Percentiles rank a stretch among this genome's conserved stretches.
These are phyloP conservation scores for Laguncularia racemosa DNA, from an alignment of 345 rosid genomes.

Conservation along the genomic window DNA sequence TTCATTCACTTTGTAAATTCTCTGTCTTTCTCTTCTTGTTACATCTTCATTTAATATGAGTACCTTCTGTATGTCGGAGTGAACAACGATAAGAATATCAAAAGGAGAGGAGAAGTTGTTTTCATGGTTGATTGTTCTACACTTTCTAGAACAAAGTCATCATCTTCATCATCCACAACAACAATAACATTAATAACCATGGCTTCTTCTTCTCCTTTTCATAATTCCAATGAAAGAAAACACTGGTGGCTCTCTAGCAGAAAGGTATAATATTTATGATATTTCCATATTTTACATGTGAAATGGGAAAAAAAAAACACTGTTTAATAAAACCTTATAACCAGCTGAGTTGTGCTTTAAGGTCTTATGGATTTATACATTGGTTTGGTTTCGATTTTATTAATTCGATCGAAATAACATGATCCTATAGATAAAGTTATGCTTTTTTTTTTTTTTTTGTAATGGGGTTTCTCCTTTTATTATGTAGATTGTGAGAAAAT, in stretches of 20 bases:
- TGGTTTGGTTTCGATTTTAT: no score
- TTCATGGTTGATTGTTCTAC: slow-evolving; percentile 14
- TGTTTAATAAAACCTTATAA: no score
- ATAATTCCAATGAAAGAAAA: slow-evolving; percentile 35
- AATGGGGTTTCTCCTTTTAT: no score
- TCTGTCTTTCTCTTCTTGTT: slow-evolving; percentile 9
- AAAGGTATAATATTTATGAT: slow-evolving; percentile 34
- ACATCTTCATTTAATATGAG: slow-evolving; percentile 7
- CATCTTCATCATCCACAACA: slow-evolving; percentile 4
- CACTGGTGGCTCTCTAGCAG: slow-evolving; percentile 91
- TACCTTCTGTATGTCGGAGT: slow-evolving; percentile 10
- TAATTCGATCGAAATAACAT: no score
- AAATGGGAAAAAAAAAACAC: neutral
- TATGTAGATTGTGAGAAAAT: slow-evolving; percentile 59
- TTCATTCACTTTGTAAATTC: slow-evolving; percentile 21
- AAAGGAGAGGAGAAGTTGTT: neutral
- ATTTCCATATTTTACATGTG: neutral
- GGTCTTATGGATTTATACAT: no score
- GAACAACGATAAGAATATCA: slow-evolving; percentile 2
- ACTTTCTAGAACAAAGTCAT: neutral
- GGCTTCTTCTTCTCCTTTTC: slow-evolving; percentile 34
- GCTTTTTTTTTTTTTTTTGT: no score
- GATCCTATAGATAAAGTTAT: no score
- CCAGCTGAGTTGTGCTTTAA: no score
- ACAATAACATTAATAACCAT: slow-evolving; percentile 11